Evolutionary conservation across 1,284 basidiomycete genomes (phyloP).

Genomic region (Erythrobasidium hasegawianum): DNA sequence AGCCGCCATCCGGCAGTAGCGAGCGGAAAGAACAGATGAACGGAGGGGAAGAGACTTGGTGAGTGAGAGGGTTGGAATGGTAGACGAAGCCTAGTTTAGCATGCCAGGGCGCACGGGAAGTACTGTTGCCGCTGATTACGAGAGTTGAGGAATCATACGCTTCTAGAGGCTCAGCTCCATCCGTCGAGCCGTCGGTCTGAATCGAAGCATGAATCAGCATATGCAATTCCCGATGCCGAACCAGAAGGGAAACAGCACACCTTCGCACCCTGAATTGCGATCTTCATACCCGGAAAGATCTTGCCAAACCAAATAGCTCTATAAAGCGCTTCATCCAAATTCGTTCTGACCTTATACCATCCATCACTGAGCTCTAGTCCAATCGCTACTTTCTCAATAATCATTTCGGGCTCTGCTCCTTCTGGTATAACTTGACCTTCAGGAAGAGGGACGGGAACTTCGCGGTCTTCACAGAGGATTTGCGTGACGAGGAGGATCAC

Average conservation of each 20-base stretch:
- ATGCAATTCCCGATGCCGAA: background rate
- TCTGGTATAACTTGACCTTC: slow-evolving; percentile 23
- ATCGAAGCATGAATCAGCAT: background rate
- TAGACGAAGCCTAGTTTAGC: slow-evolving; percentile 72
- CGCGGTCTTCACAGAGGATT: slow-evolving; percentile 58
- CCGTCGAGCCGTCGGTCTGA: slow-evolving; percentile 68
- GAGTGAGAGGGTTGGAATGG: slow-evolving; percentile 34
- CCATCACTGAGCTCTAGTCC: slow-evolving; percentile 87
- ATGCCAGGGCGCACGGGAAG: slow-evolving; percentile 81
- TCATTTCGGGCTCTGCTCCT: background rate
- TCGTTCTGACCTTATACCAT: slow-evolving; percentile 83
- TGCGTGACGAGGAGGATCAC: slow-evolving; percentile 81
- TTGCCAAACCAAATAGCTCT: slow-evolving; percentile 65
- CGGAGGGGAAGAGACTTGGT: slow-evolving; percentile 48
- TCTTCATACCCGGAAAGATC: slow-evolving; percentile 74
- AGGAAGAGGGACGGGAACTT: slow-evolving; percentile 48
- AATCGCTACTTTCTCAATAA: slow-evolving; percentile 42
- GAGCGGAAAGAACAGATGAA: slow-evolving; percentile 74
- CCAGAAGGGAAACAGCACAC: slow-evolving; percentile 51
- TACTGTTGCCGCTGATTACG: slow-evolving; percentile 73
- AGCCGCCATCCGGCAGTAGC: slow-evolving; percentile 75
- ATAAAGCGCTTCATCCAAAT: slow-evolving; percentile 62
- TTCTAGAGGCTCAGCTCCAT: slow-evolving; percentile 76
- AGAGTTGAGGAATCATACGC: slow-evolving; percentile 67
- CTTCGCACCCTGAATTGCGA: slow-evolving; percentile 72